Percentiles rank a stretch among this genome's conserved stretches.
Evolutionary conservation across 2,329 filamentous ascomycete species (phyloP).

Genomic region (Lachnellula willkommii): DNA sequence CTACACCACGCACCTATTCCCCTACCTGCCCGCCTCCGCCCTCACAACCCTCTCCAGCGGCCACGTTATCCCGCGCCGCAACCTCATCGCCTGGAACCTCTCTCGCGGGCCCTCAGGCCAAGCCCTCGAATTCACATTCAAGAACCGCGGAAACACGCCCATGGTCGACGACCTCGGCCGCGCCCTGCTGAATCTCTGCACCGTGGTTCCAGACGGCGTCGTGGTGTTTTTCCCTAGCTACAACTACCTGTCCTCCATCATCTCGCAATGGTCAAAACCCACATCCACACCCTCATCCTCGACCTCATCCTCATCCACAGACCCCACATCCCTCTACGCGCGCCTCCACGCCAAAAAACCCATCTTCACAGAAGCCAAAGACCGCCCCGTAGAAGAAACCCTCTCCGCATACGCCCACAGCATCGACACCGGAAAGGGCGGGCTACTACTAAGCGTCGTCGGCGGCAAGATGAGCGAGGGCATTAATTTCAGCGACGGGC

Average conservation of each 20-base stretch:
- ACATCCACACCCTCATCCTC: constrained; percentile 7
- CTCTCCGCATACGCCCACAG: constrained; percentile 67
- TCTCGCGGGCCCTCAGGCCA: constrained; percentile 41
- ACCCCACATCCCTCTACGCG: constrained; percentile 48
- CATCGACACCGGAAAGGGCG: constrained; percentile 60
- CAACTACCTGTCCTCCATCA: constrained; percentile 74
- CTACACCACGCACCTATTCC: constrained; percentile 81
- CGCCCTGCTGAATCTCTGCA: constrained; percentile 65
- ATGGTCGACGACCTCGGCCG: constrained; percentile 72
- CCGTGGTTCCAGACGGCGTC: constrained; percentile 76
- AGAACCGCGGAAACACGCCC: constrained; percentile 54
- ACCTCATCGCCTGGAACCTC: constrained; percentile 74
- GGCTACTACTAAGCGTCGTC: constrained; percentile 81
- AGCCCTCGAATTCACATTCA: constrained; percentile 83
- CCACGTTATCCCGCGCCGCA: constrained; percentile 82
- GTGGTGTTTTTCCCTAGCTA: constrained; percentile 97
- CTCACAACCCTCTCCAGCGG: constrained; percentile 85
- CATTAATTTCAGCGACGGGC: constrained; percentile 91
- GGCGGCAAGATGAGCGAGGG: constrained; percentile 94
- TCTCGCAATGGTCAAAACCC: constrained; percentile 53
- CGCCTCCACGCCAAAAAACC: constrained; percentile 54
- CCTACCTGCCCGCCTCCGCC: constrained; percentile 57
- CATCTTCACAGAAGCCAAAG: constrained; percentile 55
- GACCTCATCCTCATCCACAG: background rate
- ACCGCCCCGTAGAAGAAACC: constrained; percentile 53